Percentiles rank a stretch among this genome's conserved stretches.
Conservation (phyloP, 805 yeast genomes). For the Ascoidea rubescens region DNA sequence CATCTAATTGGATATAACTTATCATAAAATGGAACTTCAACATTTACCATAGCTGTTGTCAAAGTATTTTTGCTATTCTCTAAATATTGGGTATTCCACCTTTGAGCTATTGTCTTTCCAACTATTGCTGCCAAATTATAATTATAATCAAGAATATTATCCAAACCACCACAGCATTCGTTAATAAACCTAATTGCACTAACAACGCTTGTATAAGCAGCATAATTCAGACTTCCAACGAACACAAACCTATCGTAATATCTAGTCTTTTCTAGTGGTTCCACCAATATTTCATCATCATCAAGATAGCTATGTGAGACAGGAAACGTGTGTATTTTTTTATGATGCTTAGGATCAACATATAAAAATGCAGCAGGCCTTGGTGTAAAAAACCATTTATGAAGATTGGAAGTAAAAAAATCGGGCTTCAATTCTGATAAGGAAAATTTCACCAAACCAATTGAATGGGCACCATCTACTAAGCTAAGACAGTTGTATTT, state of each 20-base stretch:
- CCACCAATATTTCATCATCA: conserved; percentile 17
- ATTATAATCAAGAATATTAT: conserved; percentile 33
- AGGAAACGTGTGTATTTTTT: conserved; percentile 39
- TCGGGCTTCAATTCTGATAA: conserved; percentile 31
- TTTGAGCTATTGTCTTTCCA: conserved; percentile 22
- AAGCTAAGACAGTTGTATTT: conserved; percentile 34
- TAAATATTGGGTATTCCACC: conserved; percentile 10
- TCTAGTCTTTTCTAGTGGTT: conserved; percentile 9
- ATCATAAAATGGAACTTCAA: conserved; percentile 4
- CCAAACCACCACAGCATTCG: conserved; percentile 48
- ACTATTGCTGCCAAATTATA: conserved; percentile 28
- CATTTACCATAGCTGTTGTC: conserved; percentile 9
- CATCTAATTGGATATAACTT: background rate
- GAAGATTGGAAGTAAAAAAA: conserved; percentile 47
- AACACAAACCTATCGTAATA: conserved; percentile 34
- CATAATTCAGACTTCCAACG: conserved; percentile 35
- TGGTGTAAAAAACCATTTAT: conserved; percentile 56
- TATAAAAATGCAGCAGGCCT: conserved; percentile 46
- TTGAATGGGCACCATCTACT: conserved; percentile 63
- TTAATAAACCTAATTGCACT: conserved; percentile 41
- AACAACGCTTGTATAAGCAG: conserved; percentile 26
- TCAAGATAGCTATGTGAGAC: conserved; percentile 33
- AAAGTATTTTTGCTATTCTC: conserved; percentile 1
- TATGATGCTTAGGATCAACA: conserved; percentile 37
- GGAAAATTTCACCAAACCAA: conserved; percentile 28